phyloP scores from a whole-genome alignment of 768 basidiomycete genomes.

The Ramaria sp. region DNA sequence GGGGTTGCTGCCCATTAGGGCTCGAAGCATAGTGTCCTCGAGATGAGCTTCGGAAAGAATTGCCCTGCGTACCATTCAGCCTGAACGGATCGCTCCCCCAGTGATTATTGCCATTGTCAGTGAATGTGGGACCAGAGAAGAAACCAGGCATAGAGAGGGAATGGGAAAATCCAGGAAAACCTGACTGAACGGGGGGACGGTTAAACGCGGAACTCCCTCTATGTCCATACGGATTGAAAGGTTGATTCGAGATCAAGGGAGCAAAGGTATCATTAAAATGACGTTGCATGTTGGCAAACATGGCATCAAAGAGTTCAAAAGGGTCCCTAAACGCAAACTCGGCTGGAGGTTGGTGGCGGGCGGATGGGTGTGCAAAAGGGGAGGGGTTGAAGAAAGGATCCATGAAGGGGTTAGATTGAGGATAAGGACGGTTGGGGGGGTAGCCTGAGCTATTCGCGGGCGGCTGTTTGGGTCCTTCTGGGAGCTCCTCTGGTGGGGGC shows the following conservation, averaged over 20 bases:
- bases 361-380: not conserved
- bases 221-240: slow-evolving; percentile 12
- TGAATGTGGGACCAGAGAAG: slow-evolving; percentile 6
- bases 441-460: slow-evolving; percentile 12
- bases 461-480: slow-evolving; percentile 3
- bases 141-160: not conserved
- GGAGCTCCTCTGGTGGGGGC: slow-evolving; percentile 46
- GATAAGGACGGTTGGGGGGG: not conserved
- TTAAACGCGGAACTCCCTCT: slow-evolving; percentile 4
- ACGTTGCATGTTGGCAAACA: slow-evolving; percentile 45
- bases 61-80: not conserved
- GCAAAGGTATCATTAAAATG: not conserved
- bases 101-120: not conserved
- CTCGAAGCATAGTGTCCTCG: slow-evolving; percentile 4
- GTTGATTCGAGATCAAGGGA: too few relatives aligned
- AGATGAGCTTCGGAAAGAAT: not conserved
- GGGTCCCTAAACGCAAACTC: slow-evolving; percentile 50
- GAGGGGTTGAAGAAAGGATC: slow-evolving; percentile 19
- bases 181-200: slow-evolving; percentile 11
- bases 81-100: slow-evolving; percentile 6
- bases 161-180: slow-evolving; percentile 8
- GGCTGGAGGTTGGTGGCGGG: not conserved
- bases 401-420: not conserved
- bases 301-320: slow-evolving; percentile 59
- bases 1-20: slow-evolving; percentile 26